These are phyloP conservation scores for Fraxinus latifolia DNA, from an alignment of 305 asterid species.

Conservation along the genomic window DNA sequence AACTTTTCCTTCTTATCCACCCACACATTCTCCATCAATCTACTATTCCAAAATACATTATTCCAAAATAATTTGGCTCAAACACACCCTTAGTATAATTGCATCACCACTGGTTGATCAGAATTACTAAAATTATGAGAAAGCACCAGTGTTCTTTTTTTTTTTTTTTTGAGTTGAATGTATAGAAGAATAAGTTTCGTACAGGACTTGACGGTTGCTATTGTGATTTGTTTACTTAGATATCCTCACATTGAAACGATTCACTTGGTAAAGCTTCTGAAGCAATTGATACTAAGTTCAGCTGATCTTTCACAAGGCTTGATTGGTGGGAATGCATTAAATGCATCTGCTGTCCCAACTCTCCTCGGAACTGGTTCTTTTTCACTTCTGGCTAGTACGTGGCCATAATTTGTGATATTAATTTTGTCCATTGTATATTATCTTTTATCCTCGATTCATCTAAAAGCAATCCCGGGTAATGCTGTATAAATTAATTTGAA, in stretches of 20 bases:
- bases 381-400: constrained; percentile 78
- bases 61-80: too few relatives aligned
- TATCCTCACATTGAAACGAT: constrained; percentile 80
- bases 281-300: constrained; percentile 68
- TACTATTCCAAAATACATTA: too few relatives aligned
- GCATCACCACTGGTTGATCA: background rate
- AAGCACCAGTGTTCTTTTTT: background rate
- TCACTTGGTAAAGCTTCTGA: constrained; percentile 95
- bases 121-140: background rate
- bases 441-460: background rate
- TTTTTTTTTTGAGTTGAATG: background rate
- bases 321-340: constrained; percentile 47
- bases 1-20: too few relatives aligned
- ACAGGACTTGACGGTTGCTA: constrained; percentile 6
- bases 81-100: background rate
- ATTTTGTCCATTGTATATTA: constrained; percentile 11
- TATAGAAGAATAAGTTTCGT: background rate
- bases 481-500: background rate
- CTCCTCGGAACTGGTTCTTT: constrained; percentile 84
- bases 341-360: constrained; percentile 91
- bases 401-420: constrained; percentile 12
- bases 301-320: constrained; percentile 49
- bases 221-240: constrained; percentile 40
- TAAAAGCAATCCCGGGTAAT: constrained; percentile 17
- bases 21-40: too few relatives aligned